Evolutionary conservation across 441 rosid species (phyloP).

Genomic region (Erodium trifolium): DNA sequence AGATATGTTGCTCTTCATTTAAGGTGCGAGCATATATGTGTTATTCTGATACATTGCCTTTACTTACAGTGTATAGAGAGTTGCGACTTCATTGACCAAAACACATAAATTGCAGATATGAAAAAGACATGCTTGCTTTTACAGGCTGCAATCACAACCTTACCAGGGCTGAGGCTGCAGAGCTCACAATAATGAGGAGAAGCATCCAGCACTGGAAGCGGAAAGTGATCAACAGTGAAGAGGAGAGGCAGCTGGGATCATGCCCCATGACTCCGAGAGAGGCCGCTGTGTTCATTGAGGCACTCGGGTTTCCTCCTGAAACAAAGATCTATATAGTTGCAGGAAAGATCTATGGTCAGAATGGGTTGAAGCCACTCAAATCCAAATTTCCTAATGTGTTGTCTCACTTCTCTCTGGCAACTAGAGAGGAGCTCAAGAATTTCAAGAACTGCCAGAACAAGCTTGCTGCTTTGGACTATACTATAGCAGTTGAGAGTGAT

Average conservation of each 20-base stretch:
- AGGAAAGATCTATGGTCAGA: neutral
- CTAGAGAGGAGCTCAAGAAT: neutral
- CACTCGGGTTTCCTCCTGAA: neutral
- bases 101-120: neutral
- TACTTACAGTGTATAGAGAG: too few species aligned
- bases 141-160: conserved; percentile 4
- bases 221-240: conserved; percentile 2
- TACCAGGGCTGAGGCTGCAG: neutral
- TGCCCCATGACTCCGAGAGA: conserved; percentile 7
- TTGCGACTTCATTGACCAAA: too few species aligned
- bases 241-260: neutral
- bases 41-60: too few species aligned
- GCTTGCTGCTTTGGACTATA: neutral
- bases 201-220: neutral
- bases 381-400: conserved; percentile 3
- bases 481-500: conserved; percentile 7
- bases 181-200: neutral
- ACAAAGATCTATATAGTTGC: conserved; percentile 3
- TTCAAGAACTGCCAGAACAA: neutral
- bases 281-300: neutral
- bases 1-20: conserved; percentile 1
- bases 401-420: conserved; percentile 4
- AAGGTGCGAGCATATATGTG: neutral
- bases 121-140: neutral
- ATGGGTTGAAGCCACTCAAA: neutral